A percentile compares a stretch with the other conserved stretches of the same genome.
Evolutionary conservation across 352 stramenopile genomes (phyloP).

Genomic region (Pythium vanterpoolii): DNA sequence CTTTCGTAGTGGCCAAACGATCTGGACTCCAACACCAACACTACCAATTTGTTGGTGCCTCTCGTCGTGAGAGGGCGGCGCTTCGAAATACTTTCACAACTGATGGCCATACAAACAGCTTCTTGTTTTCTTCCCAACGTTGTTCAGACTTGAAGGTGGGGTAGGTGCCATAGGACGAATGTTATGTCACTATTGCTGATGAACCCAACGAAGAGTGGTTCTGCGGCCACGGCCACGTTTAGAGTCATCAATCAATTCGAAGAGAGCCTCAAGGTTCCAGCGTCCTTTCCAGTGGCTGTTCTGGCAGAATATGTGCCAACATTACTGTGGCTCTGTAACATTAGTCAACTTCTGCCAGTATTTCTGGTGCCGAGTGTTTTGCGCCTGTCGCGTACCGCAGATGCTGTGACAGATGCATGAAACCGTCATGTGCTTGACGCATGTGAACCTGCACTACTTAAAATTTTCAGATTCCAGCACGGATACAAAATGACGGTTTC

Average conservation of each 20-base stretch:
- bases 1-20: too few relatives aligned
- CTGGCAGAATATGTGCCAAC: neutral
- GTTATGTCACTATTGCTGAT: constrained; percentile 4
- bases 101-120: too few relatives aligned
- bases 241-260: neutral
- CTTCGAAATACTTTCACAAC: too few relatives aligned
- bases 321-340: too few relatives aligned
- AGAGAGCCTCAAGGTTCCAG: neutral
- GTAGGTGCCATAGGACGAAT: constrained; percentile 12
- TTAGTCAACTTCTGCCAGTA: too few relatives aligned
- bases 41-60: too few relatives aligned
- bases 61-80: too few relatives aligned
- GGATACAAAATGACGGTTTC: constrained; percentile 10
- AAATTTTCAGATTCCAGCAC: constrained; percentile 5
- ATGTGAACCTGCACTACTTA: neutral
- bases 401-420: constrained; percentile 16
- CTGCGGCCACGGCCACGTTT: too few relatives aligned
- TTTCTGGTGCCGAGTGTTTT: neutral
- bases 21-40: too few relatives aligned
- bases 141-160: constrained; percentile 5
- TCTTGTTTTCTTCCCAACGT: neutral
- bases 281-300: neutral
- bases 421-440: constrained; percentile 21
- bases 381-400: constrained; percentile 15
- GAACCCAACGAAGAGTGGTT: neutral